Percentiles rank a stretch among this genome's conserved stretches.
Conservation (phyloP, 1,284 basidiomycete genomes). For the Apiotrichum gracile region DNA sequence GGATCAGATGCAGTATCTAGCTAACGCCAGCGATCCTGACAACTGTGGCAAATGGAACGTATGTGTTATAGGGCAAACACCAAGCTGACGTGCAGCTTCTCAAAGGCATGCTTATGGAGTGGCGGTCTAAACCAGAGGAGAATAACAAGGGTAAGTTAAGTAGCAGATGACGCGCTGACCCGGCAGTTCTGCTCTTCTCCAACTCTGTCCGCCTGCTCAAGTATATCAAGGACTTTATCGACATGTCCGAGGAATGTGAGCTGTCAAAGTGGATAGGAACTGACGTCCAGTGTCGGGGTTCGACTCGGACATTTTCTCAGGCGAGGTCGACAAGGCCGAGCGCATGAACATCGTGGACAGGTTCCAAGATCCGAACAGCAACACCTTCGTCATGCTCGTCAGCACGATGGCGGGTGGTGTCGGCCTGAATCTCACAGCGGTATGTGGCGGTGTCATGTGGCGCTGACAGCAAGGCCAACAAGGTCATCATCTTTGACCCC, state of each 20-base stretch:
- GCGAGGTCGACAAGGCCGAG: conserved; percentile 42
- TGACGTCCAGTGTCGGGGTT: conserved; percentile 32
- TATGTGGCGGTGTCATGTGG: conserved; percentile 11
- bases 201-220: conserved; percentile 49
- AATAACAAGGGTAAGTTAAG: conserved; percentile 38
- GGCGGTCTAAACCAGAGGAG: conserved; percentile 46
- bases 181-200: conserved; percentile 49
- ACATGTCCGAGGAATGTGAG: too few species aligned
- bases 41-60: conserved; percentile 53
- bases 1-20: neutral
- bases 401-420: conserved; percentile 43
- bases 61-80: neutral
- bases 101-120: conserved; percentile 42
- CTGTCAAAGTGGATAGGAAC: too few species aligned
- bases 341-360: conserved; percentile 49
- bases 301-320: conserved; percentile 46
- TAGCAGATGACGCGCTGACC: conserved; percentile 4
- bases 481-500: conserved; percentile 50
- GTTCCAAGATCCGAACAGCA: conserved; percentile 46
- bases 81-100: conserved; percentile 38
- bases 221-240: conserved; percentile 48
- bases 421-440: conserved; percentile 43
- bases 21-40: conserved; percentile 32
- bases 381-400: conserved; percentile 46
- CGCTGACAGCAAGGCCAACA: conserved; percentile 38